phyloP scores from a whole-genome alignment of 176 grass and related monocot genomes.

The maize (Zea mays) region DNA sequence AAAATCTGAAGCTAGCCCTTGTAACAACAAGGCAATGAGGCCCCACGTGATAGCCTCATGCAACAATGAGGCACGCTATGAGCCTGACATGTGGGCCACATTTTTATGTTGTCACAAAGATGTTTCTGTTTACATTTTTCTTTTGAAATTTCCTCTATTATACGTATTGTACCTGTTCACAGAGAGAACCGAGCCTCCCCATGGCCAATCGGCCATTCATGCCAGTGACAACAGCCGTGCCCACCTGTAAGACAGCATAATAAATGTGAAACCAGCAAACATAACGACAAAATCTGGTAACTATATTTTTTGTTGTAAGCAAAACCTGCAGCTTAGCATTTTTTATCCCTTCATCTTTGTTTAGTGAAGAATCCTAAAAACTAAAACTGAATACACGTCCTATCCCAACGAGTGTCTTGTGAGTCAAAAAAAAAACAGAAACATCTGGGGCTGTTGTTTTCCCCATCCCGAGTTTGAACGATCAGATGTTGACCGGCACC shows the following conservation, averaged over 20 bases:
- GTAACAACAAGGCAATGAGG: neutral
- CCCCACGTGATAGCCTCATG: neutral
- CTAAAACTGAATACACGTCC: neutral
- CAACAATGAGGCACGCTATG: neutral
- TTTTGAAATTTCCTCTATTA: neutral
- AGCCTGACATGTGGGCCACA: neutral
- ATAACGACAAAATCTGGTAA: neutral
- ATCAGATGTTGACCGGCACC: neutral
- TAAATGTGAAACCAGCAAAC: conserved; percentile 1
- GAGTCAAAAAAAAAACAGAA: neutral
- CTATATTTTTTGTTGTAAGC: neutral
- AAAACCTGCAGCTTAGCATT: neutral
- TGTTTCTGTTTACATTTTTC: neutral
- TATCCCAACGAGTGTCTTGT: neutral
- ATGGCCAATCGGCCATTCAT: conserved; percentile 83
- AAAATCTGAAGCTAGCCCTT: neutral
- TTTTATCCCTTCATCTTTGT: neutral
- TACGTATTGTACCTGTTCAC: conserved; percentile 71
- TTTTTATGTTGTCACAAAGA: neutral
- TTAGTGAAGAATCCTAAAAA: neutral
- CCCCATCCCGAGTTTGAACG: neutral
- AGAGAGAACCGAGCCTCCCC: conserved; percentile 78
- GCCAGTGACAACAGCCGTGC: conserved; percentile 90
- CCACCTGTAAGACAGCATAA: conserved; percentile 50
- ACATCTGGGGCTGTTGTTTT: neutral